phyloP scores from a whole-genome alignment of 345 rosid genomes.

The Eucalyptus leucophloia region DNA sequence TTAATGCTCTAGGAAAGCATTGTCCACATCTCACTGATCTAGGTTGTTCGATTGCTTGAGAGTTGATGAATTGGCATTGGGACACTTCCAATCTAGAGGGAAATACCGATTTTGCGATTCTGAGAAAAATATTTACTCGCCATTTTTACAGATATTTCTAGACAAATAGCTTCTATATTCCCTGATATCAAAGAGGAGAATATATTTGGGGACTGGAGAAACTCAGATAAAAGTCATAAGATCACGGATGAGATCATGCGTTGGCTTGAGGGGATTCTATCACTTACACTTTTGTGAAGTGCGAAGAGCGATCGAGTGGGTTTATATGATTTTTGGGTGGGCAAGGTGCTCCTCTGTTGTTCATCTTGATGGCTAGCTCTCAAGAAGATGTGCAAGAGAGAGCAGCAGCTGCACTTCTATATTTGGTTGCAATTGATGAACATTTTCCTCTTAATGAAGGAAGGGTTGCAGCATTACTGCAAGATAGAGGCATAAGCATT shows the following conservation, averaged over 20 bases:
- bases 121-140: constrained; percentile 48
- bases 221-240: constrained; percentile 19
- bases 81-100: constrained; percentile 24
- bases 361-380: constrained; percentile 52
- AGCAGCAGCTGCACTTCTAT: constrained; percentile 75
- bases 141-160: constrained; percentile 37
- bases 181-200: constrained; percentile 28
- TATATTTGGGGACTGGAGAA: constrained; percentile 41
- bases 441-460: constrained; percentile 67
- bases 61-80: no score
- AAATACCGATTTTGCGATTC: constrained; percentile 26
- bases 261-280: constrained; percentile 71
- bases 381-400: constrained; percentile 88
- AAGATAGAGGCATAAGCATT: constrained; percentile 60
- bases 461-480: constrained; percentile 78
- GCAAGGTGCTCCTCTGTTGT: constrained; percentile 62
- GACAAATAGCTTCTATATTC: constrained; percentile 43
- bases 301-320: constrained; percentile 65
- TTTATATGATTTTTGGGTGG: constrained; percentile 63
- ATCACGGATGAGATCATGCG: constrained; percentile 39
- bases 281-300: constrained; percentile 47
- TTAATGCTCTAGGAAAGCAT: no score
- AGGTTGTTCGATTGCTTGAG: no score
- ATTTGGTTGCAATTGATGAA: constrained; percentile 68
- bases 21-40: no score